phyloP scores from a whole-genome alignment of 139 green algal species.

The Spirogloea muscicola region DNA sequence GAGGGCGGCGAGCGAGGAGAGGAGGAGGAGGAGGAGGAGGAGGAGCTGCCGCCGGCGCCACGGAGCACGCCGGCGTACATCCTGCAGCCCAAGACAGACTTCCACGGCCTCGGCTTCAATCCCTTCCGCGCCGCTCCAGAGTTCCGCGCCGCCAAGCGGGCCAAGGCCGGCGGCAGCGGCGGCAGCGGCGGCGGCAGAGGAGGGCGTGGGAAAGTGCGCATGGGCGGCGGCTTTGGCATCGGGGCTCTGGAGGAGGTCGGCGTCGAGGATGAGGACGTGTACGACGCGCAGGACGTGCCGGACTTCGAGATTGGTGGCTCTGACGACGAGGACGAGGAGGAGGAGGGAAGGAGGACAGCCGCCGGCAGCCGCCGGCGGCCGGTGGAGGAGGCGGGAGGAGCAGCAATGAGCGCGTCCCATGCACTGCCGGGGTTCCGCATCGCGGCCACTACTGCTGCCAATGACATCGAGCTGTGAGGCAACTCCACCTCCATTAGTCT shows the following conservation, averaged over 20 bases:
- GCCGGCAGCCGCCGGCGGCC: too few species aligned
- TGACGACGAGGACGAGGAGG: too few species aligned
- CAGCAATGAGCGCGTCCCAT: too few species aligned
- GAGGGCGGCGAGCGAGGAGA: slow-evolving; percentile 5
- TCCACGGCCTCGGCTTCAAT: slow-evolving; percentile 85
- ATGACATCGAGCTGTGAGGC: too few species aligned
- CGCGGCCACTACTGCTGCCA: too few species aligned
- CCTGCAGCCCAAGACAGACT: slow-evolving; percentile 71
- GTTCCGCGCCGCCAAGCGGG: slow-evolving; percentile 56
- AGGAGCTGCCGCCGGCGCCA: slow-evolving; percentile 53
- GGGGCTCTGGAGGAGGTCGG: slow-evolving; percentile 71
- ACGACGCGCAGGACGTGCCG: too few species aligned
- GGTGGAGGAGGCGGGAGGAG: too few species aligned
- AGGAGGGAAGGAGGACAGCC: too few species aligned
- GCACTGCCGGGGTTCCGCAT: too few species aligned
- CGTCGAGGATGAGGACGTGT: slow-evolving; percentile 58
- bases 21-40: background rate
- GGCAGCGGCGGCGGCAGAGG: background rate
- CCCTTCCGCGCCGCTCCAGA: slow-evolving; percentile 81
- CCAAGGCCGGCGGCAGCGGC: background rate
- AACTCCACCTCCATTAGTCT: too few species aligned
- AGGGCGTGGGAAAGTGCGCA: background rate
- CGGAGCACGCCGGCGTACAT: slow-evolving; percentile 71
- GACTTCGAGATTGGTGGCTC: too few species aligned
- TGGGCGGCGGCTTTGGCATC: slow-evolving; percentile 78